Conservation (phyloP, 768 basidiomycete genomes). For the Dacryopinax primogenitus region DNA sequence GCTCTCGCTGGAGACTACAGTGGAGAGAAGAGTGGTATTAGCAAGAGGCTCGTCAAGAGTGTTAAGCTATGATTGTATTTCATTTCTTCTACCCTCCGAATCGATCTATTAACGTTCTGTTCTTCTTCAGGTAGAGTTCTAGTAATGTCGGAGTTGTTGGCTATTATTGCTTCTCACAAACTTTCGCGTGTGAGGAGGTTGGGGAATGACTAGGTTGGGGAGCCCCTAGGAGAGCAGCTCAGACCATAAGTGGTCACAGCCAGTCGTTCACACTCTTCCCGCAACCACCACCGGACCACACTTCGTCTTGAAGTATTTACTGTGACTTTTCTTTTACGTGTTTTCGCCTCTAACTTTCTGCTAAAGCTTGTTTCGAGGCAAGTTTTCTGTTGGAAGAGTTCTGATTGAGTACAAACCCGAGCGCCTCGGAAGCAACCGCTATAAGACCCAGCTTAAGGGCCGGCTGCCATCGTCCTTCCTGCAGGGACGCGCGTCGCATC, state of each 20-base stretch:
- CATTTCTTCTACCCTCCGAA: not conserved
- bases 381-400: not conserved
- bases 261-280: not conserved
- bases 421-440: not conserved
- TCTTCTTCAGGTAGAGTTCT: not conserved
- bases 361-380: slow-evolving; percentile 5
- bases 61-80: slow-evolving; percentile 41
- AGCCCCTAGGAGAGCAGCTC: not conserved
- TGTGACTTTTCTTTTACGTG: not conserved
- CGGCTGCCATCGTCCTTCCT: not conserved
- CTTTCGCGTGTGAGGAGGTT: no score
- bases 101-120: not conserved
- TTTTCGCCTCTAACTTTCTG: not conserved
- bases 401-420: slow-evolving; percentile 6
- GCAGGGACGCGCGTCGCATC: not conserved
- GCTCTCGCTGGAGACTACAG: slow-evolving; percentile 61
- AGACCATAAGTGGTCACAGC: not conserved
- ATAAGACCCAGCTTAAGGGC: slow-evolving; percentile 5
- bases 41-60: slow-evolving; percentile 69
- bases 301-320: not conserved
- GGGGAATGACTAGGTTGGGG: no score
- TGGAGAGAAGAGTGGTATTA: slow-evolving; percentile 89
- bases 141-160: no score
- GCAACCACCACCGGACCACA: not conserved
- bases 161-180: no score